These are phyloP conservation scores for Sclerotinia borealis DNA, from an alignment of 2,329 filamentous ascomycete genomes.

Conservation along the genomic window DNA sequence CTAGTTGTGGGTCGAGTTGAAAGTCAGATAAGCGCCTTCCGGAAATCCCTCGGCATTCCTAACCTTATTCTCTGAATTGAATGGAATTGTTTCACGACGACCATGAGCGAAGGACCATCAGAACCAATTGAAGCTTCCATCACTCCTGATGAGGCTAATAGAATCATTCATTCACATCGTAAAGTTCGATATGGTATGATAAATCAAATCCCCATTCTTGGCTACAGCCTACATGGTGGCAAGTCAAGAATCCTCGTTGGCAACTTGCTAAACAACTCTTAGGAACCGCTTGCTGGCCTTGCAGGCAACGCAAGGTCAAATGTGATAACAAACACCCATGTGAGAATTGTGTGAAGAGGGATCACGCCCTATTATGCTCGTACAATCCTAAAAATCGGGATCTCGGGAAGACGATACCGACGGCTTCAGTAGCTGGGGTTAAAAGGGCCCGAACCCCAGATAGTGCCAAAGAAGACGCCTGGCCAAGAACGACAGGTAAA, in stretches of 20 bases:
- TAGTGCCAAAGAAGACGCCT: slow-evolving; percentile 29
- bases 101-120: slow-evolving; percentile 21
- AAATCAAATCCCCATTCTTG: slow-evolving; percentile 5
- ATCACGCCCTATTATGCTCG: slow-evolving; percentile 58
- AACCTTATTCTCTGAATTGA: background rate
- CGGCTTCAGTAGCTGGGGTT: slow-evolving; percentile 20
- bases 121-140: slow-evolving; percentile 23
- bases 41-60: slow-evolving; percentile 12
- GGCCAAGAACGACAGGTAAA: slow-evolving; percentile 31
- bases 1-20: background rate
- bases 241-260: background rate
- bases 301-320: slow-evolving; percentile 62
- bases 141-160: slow-evolving; percentile 54
- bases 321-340: slow-evolving; percentile 64
- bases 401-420: slow-evolving; percentile 16
- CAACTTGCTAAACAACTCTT: slow-evolving; percentile 13
- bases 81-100: slow-evolving; percentile 9
- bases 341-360: slow-evolving; percentile 61
- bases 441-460: slow-evolving; percentile 28
- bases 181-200: slow-evolving; percentile 61
- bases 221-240: background rate
- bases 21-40: slow-evolving; percentile 6
- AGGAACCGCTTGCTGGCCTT: slow-evolving; percentile 52
- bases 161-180: slow-evolving; percentile 63
- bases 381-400: slow-evolving; percentile 54